Conservation (phyloP, 2,329 filamentous ascomycete species). For the Arthrobotrys pseudoclavata region DNA sequence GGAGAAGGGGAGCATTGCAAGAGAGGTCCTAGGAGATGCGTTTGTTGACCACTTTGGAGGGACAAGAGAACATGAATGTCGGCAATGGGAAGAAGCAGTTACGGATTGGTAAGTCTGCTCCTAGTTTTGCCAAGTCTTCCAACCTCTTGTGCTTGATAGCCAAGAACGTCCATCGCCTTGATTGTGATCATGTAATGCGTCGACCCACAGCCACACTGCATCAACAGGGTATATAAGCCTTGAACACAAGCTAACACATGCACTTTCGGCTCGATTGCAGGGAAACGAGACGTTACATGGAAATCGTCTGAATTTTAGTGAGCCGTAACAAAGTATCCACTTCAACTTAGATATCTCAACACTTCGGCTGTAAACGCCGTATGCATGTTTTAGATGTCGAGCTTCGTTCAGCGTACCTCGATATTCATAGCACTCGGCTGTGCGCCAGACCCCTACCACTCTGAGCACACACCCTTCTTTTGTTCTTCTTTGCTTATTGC, state of each 20-base stretch:
- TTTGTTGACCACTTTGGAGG: slow-evolving; percentile 97
- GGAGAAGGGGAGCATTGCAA: slow-evolving; percentile 83
- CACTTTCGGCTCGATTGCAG: slow-evolving; percentile 66
- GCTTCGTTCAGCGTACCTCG: slow-evolving; percentile 3
- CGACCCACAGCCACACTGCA: slow-evolving; percentile 20
- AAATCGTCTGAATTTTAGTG: slow-evolving; percentile 73
- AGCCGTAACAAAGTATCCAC: not conserved
- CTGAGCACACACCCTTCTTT: not conserved
- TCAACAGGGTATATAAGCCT: slow-evolving; percentile 1
- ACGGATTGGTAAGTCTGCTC: slow-evolving; percentile 84
- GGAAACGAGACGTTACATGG: slow-evolving; percentile 83
- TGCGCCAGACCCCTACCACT: slow-evolving; percentile 4
- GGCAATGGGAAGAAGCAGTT: slow-evolving; percentile 93
- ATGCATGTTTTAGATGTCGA: slow-evolving; percentile 26
- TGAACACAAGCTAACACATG: slow-evolving; percentile 7
- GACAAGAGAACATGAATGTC: slow-evolving; percentile 89
- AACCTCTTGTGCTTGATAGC: slow-evolving; percentile 38
- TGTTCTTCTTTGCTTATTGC: slow-evolving; percentile 30
- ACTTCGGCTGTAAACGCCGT: slow-evolving; percentile 27
- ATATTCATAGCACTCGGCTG: slow-evolving; percentile 34
- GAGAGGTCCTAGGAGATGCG: slow-evolving; percentile 91
- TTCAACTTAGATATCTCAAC: slow-evolving; percentile 9
- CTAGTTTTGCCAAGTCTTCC: not conserved
- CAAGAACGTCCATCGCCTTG: slow-evolving; percentile 61
- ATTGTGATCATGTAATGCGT: not conserved